A percentile compares a stretch with the other conserved stretches of the same genome.
These are phyloP conservation scores for Globisporangium uncinulatum DNA, from an alignment of 352 stramenopile genomes.

Conservation along the genomic window DNA sequence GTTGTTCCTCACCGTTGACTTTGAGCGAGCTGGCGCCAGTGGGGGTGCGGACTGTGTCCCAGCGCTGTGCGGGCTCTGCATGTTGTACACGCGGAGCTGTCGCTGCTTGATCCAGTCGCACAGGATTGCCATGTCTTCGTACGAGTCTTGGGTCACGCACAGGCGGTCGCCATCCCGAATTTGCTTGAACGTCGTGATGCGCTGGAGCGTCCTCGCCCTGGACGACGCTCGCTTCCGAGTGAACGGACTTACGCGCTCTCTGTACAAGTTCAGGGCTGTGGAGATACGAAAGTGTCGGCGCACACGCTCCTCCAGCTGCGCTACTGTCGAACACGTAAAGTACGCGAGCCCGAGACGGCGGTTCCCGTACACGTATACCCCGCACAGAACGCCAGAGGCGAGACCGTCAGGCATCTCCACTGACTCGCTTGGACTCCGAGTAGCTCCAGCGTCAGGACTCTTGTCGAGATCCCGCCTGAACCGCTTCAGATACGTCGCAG, in stretches of 20 bases:
- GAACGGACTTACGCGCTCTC: slow-evolving; percentile 21
- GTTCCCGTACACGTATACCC: slow-evolving; percentile 44
- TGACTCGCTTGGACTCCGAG: not conserved
- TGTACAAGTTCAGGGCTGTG: slow-evolving; percentile 39
- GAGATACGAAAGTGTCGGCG: slow-evolving; percentile 19
- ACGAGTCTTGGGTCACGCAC: slow-evolving; percentile 49
- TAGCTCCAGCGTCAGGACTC: not conserved
- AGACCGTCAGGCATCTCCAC: not conserved
- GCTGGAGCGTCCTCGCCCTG: slow-evolving; percentile 17
- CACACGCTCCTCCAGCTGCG: slow-evolving; percentile 33
- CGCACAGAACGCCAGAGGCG: slow-evolving; percentile 27
- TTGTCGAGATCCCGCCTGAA: slow-evolving; percentile 10
- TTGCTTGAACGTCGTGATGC: slow-evolving; percentile 30
- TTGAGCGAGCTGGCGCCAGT: not conserved
- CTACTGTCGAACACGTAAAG: slow-evolving; percentile 38
- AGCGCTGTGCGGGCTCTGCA: slow-evolving; percentile 7
- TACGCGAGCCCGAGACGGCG: slow-evolving; percentile 35
- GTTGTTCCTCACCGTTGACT: not conserved
- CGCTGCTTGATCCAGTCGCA: slow-evolving; percentile 56
- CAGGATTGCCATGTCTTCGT: slow-evolving; percentile 69
- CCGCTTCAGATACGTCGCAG: slow-evolving; percentile 22
- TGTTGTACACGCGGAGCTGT: slow-evolving; percentile 25
- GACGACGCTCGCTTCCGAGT: not conserved
- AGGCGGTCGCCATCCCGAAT: slow-evolving; percentile 49
- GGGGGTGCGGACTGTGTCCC: too few relatives aligned